Base-by-base conservation (phyloP, 768 basidiomycete genomes). In the Mycena maculata region DNA sequence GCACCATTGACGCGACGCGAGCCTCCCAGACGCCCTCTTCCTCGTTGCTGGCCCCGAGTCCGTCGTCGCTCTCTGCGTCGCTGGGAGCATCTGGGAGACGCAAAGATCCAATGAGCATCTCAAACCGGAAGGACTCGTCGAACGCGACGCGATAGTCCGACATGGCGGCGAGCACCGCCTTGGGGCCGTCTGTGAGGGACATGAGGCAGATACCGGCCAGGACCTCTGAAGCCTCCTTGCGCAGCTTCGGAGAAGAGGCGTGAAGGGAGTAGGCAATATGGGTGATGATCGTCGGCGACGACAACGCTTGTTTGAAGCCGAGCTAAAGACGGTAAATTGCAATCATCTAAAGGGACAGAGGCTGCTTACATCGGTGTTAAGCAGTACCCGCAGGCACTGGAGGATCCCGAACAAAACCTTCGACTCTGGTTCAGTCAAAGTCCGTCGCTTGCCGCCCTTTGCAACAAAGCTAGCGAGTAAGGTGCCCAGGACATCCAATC, bases 121-220 rank as follows among this genome's bases (percentile, higher is more conserved):
- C 89, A 72, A 98, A 96, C 6, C 96, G 90, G 72, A 93, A 93
- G 4, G 83, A 74, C 68, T 96, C 94, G 28, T 88, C 87, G 69
- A 83, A 89, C 36, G 85, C 85, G 54, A 94, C 76, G 16, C 90
- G 86, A 65, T 91, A 94, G 73, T 97, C 95, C 0, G 94, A 92
- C 66, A 96, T 76, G 0, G 93, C 93, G 0, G 89, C 83, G 15
- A 96, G 81, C 10, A 96, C 91, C 3, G 88, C 84, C 65, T 85
- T 88, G 73, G 93, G 90, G 0, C 94, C 95, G 38, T 92, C 89
- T 8, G 80, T 79, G 6, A 86, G 77, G 2, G 92, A 90, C 23
- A 97, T 81, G 23, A 94, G 83, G 74, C 93, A 94, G 44, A 96
- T 87, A 0, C 92, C 96, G 1, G 94, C 93, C 12, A 98, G 85